A percentile compares a stretch with the other conserved stretches of the same genome.
These are phyloP conservation scores for Phytopythium ostracodes DNA, from an alignment of 352 stramenopile genomes.

Conservation along the genomic window DNA sequence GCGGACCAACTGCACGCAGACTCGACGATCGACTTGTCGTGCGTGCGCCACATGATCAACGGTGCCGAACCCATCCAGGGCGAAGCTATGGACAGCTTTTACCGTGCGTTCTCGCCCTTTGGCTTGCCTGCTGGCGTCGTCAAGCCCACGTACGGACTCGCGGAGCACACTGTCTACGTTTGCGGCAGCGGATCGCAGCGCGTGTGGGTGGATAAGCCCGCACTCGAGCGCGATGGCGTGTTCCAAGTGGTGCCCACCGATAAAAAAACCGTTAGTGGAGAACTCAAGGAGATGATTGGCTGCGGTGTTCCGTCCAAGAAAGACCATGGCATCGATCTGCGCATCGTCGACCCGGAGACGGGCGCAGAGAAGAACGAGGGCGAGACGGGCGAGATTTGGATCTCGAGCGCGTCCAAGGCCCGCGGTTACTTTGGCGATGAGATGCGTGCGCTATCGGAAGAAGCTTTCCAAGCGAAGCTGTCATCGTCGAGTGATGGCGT, in stretches of 20 bases:
- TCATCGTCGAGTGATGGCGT: slow-evolving; percentile 19
- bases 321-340: slow-evolving; percentile 89
- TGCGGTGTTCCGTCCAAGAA: slow-evolving; percentile 88
- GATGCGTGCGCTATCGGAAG: slow-evolving; percentile 71
- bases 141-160: slow-evolving; percentile 98
- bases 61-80: slow-evolving; percentile 96
- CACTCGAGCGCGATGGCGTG: slow-evolving; percentile 80
- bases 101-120: slow-evolving; percentile 85
- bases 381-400: slow-evolving; percentile 87
- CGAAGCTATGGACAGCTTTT: slow-evolving; percentile 84
- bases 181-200: slow-evolving; percentile 90
- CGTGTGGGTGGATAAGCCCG: slow-evolving; percentile 88
- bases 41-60: slow-evolving; percentile 97
- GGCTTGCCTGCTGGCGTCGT: slow-evolving; percentile 88
- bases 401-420: slow-evolving; percentile 89
- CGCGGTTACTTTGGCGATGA: slow-evolving; percentile 90
- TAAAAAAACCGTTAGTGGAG: slow-evolving; percentile 14
- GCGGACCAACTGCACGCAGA: slow-evolving; percentile 51
- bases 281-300: slow-evolving; percentile 87
- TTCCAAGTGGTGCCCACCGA: slow-evolving; percentile 28
- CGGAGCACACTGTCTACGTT: slow-evolving; percentile 99
- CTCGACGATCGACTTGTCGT: slow-evolving; percentile 85
- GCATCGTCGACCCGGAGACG: slow-evolving; percentile 91
- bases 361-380: slow-evolving; percentile 35
- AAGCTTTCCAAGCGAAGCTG: slow-evolving; percentile 89